These are phyloP conservation scores for Solanum neorickii DNA, from an alignment of 257 asterid genomes.

Conservation along the genomic window DNA sequence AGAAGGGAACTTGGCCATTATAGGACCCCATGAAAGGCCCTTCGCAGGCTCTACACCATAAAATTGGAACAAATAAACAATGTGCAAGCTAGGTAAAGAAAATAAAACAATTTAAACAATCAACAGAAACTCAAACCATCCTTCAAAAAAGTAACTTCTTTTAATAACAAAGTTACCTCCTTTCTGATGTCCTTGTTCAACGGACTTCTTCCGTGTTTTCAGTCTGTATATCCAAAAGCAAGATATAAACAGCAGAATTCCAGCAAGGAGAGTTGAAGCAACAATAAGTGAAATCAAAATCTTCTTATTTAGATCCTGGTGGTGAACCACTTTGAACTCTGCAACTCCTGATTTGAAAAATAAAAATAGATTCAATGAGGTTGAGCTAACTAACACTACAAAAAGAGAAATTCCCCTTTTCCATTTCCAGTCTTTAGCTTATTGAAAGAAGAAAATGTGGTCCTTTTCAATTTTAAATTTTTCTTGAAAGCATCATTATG, in stretches of 20 bases:
- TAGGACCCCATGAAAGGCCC: slow-evolving; percentile 47
- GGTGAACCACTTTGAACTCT: slow-evolving; percentile 46
- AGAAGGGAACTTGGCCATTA: slow-evolving; percentile 44
- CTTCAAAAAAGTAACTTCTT: not conserved
- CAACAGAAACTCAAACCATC: not conserved
- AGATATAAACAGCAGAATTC: slow-evolving; percentile 31
- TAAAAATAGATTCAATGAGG: not conserved
- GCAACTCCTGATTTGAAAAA: slow-evolving; percentile 33
- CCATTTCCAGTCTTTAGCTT: not conserved
- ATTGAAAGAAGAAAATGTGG: not conserved
- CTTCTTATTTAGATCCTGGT: slow-evolving; percentile 71
- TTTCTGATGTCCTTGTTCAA: slow-evolving; percentile 19
- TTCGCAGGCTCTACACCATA: slow-evolving; percentile 24
- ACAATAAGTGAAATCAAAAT: slow-evolving; percentile 67
- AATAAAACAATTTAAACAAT: not conserved
- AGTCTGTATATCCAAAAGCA: slow-evolving; percentile 54
- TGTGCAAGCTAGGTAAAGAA: not conserved
- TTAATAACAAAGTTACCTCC: slow-evolving; percentile 26
- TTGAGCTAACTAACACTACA: not conserved
- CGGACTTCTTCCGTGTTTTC: slow-evolving; percentile 35
- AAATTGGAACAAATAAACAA: not conserved
- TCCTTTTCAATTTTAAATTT: not conserved
- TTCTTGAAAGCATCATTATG: not conserved
- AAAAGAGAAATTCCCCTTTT: not conserved
- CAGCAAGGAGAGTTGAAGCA: slow-evolving; percentile 67